phyloP scores from a whole-genome alignment of 495 filamentous ascomycete genomes.

The Polyplosphaeria fusca region DNA sequence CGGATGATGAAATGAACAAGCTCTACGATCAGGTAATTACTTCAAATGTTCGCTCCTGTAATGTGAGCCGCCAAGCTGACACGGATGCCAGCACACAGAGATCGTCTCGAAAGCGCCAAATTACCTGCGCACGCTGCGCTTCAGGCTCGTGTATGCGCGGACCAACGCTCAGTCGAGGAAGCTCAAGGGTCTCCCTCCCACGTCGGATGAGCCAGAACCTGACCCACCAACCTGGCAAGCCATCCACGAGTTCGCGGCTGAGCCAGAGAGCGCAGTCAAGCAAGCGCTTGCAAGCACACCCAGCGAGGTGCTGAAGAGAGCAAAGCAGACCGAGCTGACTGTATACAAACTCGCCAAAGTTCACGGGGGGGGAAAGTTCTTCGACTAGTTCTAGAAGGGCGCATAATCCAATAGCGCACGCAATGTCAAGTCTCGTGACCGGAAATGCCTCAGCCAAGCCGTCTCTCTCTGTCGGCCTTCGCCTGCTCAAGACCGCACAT shows the following conservation, averaged over 20 bases:
- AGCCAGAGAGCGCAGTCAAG: slow-evolving; percentile 6
- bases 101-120: slow-evolving; percentile 17
- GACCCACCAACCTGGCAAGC: slow-evolving; percentile 28
- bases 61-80: neutral
- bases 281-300: neutral
- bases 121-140: slow-evolving; percentile 32
- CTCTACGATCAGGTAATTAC: slow-evolving; percentile 28
- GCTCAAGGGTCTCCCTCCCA: slow-evolving; percentile 27
- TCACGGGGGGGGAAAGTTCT: slow-evolving; percentile 23
- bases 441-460: neutral
- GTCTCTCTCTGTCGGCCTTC: too few relatives aligned
- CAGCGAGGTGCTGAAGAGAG: slow-evolving; percentile 9
- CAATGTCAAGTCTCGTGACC: neutral
- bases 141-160: slow-evolving; percentile 23
- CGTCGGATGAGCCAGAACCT: slow-evolving; percentile 30
- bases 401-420: too few relatives aligned
- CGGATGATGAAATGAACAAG: slow-evolving; percentile 26
- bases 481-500: too few relatives aligned
- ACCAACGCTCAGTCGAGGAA: slow-evolving; percentile 28
- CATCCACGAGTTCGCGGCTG: slow-evolving; percentile 23
- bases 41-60: neutral
- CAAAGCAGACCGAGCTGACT: slow-evolving; percentile 25
- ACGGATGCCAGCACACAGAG: slow-evolving; percentile 5
- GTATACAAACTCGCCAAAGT: slow-evolving; percentile 20
- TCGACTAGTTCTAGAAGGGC: too few relatives aligned